Base-by-base conservation (phyloP, 257 asterid species). In the Leonotis leonurus region DNA sequence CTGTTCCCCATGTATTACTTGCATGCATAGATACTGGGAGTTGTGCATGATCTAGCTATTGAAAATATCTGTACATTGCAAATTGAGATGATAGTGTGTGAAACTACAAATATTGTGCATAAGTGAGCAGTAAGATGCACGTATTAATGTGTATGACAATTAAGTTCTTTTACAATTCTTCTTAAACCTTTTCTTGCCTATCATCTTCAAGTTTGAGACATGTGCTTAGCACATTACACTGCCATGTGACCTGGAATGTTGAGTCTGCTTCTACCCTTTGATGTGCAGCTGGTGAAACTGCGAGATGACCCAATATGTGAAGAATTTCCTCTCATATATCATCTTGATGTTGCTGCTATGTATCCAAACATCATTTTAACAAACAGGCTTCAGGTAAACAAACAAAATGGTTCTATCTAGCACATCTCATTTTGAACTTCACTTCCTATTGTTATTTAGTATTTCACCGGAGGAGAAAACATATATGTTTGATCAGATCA, bases 321-420 rank as follows among this genome's bases (percentile, higher is more conserved):
- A 69, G 99, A 89, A 64, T 81, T 81, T 67, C 99, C 99, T 69
- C 97, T 92, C 68, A 92, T 92, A 73, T 92, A 92, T 75, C 99
- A 92, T 83, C 95, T 92, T 49, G 99, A 92, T 71, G 99, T 92
- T 75, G 99, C 99, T 61, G 99, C 99, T 59, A 92, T 92, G 99
- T 92, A 92, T 71, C 99, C 99, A 53, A 92, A 92, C 81, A 92
- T 92, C 76, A 92, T 92, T 71, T 72, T 92, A 75, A 92, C 99
- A 9, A 92, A 92, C 81, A 87, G 99, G 80, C 99, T 92, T 77
- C 99, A 92, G 99, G 99, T 92, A 79, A 79, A 71, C 60, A 51
- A 44, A 63, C 64, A 29, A 72, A 60, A 30, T 62, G 40, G 51
- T 59, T 24, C 60, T 54, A 33, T 73, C 41, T 60, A 25, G 50